Conservation (phyloP, 176 grass and related monocot genomes). For the Musa schizocarpa region DNA sequence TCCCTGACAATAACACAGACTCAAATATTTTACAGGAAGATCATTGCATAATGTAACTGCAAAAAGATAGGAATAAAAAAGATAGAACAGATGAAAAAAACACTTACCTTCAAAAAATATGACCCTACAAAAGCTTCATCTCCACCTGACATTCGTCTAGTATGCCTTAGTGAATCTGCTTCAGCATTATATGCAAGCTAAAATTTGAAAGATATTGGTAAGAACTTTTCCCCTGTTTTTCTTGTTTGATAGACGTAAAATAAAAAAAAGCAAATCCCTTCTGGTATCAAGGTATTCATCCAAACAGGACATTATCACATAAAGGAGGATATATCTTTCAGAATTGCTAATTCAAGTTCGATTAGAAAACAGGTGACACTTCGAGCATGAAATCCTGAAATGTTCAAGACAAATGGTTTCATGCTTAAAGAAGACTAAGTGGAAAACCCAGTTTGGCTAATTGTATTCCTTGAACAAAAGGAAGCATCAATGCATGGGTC, state of each 20-base stretch:
- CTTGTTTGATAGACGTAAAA: neutral
- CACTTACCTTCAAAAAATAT: slow-evolving; percentile 52
- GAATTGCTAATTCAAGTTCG: too few species aligned
- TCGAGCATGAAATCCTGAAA: too few species aligned
- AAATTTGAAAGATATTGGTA: slow-evolving; percentile 8
- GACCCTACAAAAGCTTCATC: slow-evolving; percentile 57
- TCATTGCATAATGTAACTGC: neutral
- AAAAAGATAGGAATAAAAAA: neutral
- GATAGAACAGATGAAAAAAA: neutral
- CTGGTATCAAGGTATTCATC: neutral
- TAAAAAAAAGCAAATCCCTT: neutral
- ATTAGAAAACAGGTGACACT: too few species aligned
- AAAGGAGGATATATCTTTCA: neutral
- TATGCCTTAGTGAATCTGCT: slow-evolving; percentile 52
- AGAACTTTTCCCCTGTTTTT: neutral
- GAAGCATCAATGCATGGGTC: too few species aligned
- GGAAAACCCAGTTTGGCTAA: too few species aligned
- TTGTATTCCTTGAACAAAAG: too few species aligned
- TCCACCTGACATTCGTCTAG: slow-evolving; percentile 59
- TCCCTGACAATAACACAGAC: slow-evolving; percentile 35
- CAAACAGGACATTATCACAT: neutral
- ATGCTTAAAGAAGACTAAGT: too few species aligned
- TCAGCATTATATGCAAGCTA: slow-evolving; percentile 60
- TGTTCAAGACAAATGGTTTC: too few species aligned
- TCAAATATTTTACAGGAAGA: neutral